These are phyloP conservation scores for Globisporangium camurandrum DNA, from an alignment of 352 stramenopile genomes.

Conservation along the genomic window DNA sequence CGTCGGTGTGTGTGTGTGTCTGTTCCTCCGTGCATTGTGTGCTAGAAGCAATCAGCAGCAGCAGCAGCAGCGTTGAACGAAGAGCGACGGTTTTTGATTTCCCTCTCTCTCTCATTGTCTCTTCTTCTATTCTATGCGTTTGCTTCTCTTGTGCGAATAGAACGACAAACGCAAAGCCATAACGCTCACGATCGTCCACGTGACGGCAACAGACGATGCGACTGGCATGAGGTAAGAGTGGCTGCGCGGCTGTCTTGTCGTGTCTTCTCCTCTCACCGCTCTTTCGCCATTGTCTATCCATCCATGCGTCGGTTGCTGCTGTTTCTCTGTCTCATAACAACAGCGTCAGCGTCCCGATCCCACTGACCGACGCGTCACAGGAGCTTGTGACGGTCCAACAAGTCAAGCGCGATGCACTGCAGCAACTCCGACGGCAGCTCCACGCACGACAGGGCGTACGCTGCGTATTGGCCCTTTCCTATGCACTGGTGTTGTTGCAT, in stretches of 20 bases:
- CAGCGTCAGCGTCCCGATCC: constrained; percentile 29
- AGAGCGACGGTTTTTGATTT: too few relatives aligned
- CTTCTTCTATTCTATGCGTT: too few relatives aligned
- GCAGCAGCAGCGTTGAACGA: too few relatives aligned
- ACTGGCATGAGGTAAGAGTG: constrained; percentile 21
- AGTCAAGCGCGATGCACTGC: constrained; percentile 53
- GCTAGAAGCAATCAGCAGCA: too few relatives aligned
- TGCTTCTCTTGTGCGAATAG: constrained; percentile 1
- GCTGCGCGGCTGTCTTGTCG: not conserved
- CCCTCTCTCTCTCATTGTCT: too few relatives aligned
- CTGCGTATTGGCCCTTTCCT: not conserved
- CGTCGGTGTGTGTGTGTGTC: not conserved
- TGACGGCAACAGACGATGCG: constrained; percentile 20
- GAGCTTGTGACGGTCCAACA: constrained; percentile 30
- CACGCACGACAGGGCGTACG: constrained; percentile 12
- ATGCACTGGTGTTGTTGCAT: not conserved
- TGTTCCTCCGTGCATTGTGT: too few relatives aligned
- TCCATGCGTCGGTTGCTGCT: not conserved
- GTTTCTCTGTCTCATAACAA: too few relatives aligned
- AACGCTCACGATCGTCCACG: constrained; percentile 24
- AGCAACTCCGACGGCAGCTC: constrained; percentile 35
- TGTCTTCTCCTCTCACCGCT: not conserved
- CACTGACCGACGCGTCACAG: constrained; percentile 27
- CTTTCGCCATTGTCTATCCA: not conserved
- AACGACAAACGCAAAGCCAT: constrained; percentile 7